Evolutionary conservation across 495 filamentous ascomycete genomes (phyloP).

Genomic region (Lasiosphaeria ovina): DNA sequence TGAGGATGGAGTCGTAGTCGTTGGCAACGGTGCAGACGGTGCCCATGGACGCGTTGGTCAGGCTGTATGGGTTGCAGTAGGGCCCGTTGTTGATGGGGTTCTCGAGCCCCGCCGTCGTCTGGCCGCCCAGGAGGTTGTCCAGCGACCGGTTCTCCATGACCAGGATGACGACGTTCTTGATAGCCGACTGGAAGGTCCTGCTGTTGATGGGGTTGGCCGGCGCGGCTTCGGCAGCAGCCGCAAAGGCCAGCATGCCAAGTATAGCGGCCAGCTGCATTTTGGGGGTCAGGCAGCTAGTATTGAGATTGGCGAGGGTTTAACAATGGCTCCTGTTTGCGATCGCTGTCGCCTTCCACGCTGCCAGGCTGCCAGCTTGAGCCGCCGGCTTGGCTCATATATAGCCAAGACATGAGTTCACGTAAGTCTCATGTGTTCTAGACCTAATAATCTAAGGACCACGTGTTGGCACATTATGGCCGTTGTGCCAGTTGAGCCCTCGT

Average conservation of each 20-base stretch:
- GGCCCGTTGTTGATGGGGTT: slow-evolving; percentile 26
- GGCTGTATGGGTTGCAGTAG: slow-evolving; percentile 35
- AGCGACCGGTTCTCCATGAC: slow-evolving; percentile 36
- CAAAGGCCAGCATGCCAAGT: slow-evolving; percentile 9
- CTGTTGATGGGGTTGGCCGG: not conserved
- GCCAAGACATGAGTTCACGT: too few relatives aligned
- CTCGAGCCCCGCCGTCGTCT: slow-evolving; percentile 17
- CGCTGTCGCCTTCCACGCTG: not conserved
- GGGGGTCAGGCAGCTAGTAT: not conserved
- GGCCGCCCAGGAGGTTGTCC: slow-evolving; percentile 34
- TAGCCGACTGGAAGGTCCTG: slow-evolving; percentile 17
- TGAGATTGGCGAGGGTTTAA: not conserved
- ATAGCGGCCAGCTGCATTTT: slow-evolving; percentile 1
- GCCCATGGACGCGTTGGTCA: slow-evolving; percentile 38
- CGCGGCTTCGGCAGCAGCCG: slow-evolving; percentile 6
- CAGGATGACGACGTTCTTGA: slow-evolving; percentile 38
- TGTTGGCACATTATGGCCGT: too few relatives aligned
- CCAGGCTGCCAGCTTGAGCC: too few relatives aligned
- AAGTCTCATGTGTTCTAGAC: too few relatives aligned
- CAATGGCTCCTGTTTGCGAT: not conserved
- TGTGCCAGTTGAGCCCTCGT: too few relatives aligned
- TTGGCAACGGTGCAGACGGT: slow-evolving; percentile 40
- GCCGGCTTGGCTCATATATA: too few relatives aligned
- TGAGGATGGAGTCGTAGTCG: slow-evolving; percentile 43
- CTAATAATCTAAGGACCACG: too few relatives aligned